These are phyloP conservation scores for Cicer arietinum DNA, from an alignment of 306 rosid genomes.

Conservation along the genomic window DNA sequence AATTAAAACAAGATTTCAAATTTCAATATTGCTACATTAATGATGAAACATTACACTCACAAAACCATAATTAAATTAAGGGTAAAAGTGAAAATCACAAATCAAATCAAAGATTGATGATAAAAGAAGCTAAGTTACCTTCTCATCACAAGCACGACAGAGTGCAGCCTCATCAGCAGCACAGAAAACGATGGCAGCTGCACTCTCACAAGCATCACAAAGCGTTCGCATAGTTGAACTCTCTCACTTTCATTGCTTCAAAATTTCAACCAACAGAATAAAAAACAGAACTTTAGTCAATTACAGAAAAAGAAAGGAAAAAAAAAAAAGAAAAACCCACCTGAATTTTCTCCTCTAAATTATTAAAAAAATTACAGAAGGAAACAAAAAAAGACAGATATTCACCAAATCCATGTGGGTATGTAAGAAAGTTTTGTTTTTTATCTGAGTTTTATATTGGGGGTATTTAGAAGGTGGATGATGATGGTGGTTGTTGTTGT, in stretches of 20 bases:
- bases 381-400: constrained; percentile 55
- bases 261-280: constrained; percentile 34
- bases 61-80: constrained; percentile 16
- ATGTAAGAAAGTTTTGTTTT: constrained; percentile 43
- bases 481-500: constrained; percentile 19
- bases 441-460: not conserved
- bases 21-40: constrained; percentile 33
- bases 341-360: not conserved
- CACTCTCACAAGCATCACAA: constrained; percentile 97
- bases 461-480: constrained; percentile 4
- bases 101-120: not conserved
- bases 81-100: not conserved
- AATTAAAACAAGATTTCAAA: constrained; percentile 12
- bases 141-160: constrained; percentile 88
- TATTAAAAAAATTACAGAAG: not conserved
- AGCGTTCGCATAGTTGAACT: constrained; percentile 85
- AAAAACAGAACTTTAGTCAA: constrained; percentile 37
- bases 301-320: constrained; percentile 2
- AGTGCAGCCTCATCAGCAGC: constrained; percentile 99
- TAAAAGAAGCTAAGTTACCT: constrained; percentile 49
- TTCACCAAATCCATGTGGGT: constrained; percentile 57
- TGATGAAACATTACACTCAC: constrained; percentile 27
- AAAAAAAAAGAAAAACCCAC: not conserved
- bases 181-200: constrained; percentile 93
- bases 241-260: constrained; percentile 72